Evolutionary conservation across 2,329 filamentous ascomycete species (phyloP), one percentile per base, ranked within the genome.

Genomic region (Coniochaeta prunicola): DNA sequence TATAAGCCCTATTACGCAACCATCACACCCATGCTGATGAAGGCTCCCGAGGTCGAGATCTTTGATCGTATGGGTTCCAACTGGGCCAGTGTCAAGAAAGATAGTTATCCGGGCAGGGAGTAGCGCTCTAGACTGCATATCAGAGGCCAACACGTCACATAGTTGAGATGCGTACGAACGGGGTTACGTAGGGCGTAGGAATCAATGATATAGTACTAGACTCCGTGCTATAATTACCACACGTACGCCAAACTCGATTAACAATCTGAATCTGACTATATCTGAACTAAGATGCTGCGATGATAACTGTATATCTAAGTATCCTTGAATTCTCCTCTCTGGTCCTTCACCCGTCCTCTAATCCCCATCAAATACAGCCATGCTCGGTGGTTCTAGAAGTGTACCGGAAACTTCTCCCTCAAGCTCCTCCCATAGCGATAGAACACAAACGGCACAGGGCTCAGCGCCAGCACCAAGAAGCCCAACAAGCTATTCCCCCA

Each of bases 401-500:
- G 2, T 15, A 56, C 13, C 10, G 53, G 53, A 38, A 56, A 56
- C 53, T 21, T 34, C 17, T 56, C 33, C 33, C 53, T 34, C 31
- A 56, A 17, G 10, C 3, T 3, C 10, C 13, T 8, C 13, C 53
- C 53, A 38, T 21, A 56, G 2, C 30, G 24, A 30, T 36, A 56
- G 38, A 56, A 56, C 30, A 56, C 24, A 21, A 34, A 34, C 6
- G 64, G 56, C 15, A 60, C 57, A 2, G 64, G 64, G 9, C 59
- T 58, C 53, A 69, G 60, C n/a, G 62, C 64, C 21, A 71, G 36
- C 19, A 67, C 66, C 40, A 72, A 62, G 54, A 71, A 70, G 1
- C 59, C 69, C 53, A 72, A 50, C 31, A 70, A 38, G 8, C 63
- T 68, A 58, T 71, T 71, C 1, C 70, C 70, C 70, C 70, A 72